These are phyloP conservation scores for Furcasterigmium sp. DNA, from an alignment of 2,329 filamentous ascomycete genomes.

Conservation along the genomic window DNA sequence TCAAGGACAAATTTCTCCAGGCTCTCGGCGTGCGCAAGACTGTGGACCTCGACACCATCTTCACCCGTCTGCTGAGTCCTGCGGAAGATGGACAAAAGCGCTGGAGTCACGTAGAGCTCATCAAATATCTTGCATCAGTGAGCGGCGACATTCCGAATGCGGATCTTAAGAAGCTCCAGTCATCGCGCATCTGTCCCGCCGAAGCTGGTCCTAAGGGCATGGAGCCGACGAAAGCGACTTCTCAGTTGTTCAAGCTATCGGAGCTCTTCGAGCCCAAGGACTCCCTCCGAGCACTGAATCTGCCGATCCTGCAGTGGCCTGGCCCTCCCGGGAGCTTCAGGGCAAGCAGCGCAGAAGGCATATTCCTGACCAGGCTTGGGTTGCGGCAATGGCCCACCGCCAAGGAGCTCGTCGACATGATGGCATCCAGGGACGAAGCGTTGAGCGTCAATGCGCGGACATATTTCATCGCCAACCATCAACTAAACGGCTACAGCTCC, in stretches of 20 bases:
- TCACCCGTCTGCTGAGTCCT: slow-evolving; percentile 71
- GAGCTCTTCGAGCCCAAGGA: slow-evolving; percentile 80
- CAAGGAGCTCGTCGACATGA: slow-evolving; percentile 70
- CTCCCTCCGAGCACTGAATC: slow-evolving; percentile 59
- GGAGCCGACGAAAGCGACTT: slow-evolving; percentile 46
- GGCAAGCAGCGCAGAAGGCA: slow-evolving; percentile 62
- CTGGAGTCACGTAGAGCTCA: slow-evolving; percentile 92
- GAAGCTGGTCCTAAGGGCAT: slow-evolving; percentile 56
- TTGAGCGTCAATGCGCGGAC: slow-evolving; percentile 66
- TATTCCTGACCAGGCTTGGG: slow-evolving; percentile 69
- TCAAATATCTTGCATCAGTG: slow-evolving; percentile 91
- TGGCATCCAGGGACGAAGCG: slow-evolving; percentile 55
- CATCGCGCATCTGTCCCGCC: slow-evolving; percentile 77
- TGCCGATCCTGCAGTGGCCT: slow-evolving; percentile 82
- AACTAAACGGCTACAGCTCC: slow-evolving; percentile 66
- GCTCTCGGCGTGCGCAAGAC: slow-evolving; percentile 91
- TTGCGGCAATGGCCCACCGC: slow-evolving; percentile 67
- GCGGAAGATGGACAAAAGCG: slow-evolving; percentile 49
- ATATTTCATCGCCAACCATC: slow-evolving; percentile 79
- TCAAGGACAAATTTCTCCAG: slow-evolving; percentile 86
- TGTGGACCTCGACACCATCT: slow-evolving; percentile 89
- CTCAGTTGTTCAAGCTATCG: slow-evolving; percentile 62
- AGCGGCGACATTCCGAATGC: slow-evolving; percentile 78
- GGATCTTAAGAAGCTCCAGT: slow-evolving; percentile 73
- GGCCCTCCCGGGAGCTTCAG: slow-evolving; percentile 58